A percentile compares a stretch with the other conserved stretches of the same genome.
phyloP scores from a whole-genome alignment of 805 yeast genomes.

The Ogataea glucozyma region DNA sequence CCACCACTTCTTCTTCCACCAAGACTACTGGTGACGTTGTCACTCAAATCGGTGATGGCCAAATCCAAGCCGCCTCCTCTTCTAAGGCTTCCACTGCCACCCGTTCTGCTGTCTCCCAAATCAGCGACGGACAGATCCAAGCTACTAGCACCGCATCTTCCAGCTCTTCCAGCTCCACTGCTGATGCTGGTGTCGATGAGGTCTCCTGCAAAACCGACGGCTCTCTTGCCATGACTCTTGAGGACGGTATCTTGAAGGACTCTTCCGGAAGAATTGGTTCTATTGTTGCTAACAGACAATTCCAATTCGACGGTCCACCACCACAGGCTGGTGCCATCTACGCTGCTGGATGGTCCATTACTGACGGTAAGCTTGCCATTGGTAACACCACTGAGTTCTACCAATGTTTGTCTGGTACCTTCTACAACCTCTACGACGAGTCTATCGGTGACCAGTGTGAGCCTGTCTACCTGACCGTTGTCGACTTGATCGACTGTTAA shows the following conservation, averaged over 20 bases:
- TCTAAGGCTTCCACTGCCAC: constrained; percentile 32
- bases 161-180: constrained; percentile 36
- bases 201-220: constrained; percentile 39
- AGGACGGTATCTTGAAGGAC: constrained; percentile 46
- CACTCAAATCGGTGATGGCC: constrained; percentile 32
- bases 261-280: constrained; percentile 54
- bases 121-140: constrained; percentile 52
- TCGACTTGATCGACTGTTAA: constrained; percentile 48
- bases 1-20: constrained; percentile 25
- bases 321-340: constrained; percentile 60
- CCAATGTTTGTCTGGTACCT: constrained; percentile 57
- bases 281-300: constrained; percentile 62
- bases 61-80: constrained; percentile 28
- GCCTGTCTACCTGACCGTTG: constrained; percentile 45
- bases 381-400: constrained; percentile 51
- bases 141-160: constrained; percentile 40
- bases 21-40: constrained; percentile 29
- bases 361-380: constrained; percentile 48
- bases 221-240: constrained; percentile 46
- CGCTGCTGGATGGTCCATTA: constrained; percentile 54
- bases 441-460: constrained; percentile 46
- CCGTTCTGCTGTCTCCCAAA: constrained; percentile 41
- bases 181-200: constrained; percentile 26
- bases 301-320: constrained; percentile 68
- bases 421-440: constrained; percentile 58